Conservation (phyloP, 2,329 filamentous ascomycete species). For the Peltaster fructicola region DNA sequence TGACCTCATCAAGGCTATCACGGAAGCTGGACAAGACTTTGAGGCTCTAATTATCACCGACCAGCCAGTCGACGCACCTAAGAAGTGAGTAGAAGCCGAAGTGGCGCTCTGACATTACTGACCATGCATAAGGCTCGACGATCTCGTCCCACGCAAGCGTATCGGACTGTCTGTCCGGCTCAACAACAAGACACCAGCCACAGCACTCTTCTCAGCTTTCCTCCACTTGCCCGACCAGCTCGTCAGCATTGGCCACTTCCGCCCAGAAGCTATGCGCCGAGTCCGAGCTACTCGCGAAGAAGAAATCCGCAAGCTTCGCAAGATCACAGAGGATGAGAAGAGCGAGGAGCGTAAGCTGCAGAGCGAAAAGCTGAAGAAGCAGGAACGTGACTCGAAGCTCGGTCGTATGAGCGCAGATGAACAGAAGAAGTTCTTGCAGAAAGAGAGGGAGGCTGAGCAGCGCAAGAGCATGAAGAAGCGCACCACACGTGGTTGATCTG, state of each 20-base stretch:
- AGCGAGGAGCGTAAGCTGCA: slow-evolving; percentile 39
- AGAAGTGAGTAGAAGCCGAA: slow-evolving; percentile 64
- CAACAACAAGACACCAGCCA: slow-evolving; percentile 40
- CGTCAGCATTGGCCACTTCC: slow-evolving; percentile 63
- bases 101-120: too few species aligned
- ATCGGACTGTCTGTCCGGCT: slow-evolving; percentile 59
- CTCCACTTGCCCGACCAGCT: slow-evolving; percentile 71
- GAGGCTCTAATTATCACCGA: slow-evolving; percentile 83
- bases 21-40: slow-evolving; percentile 59
- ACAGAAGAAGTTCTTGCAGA: slow-evolving; percentile 45
- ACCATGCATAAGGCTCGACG: slow-evolving; percentile 58
- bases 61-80: slow-evolving; percentile 73
- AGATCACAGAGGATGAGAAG: slow-evolving; percentile 54
- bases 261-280: slow-evolving; percentile 72
- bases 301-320: slow-evolving; percentile 61
- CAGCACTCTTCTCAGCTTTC: slow-evolving; percentile 61
- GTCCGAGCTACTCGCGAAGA: slow-evolving; percentile 65
- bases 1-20: slow-evolving; percentile 68
- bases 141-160: slow-evolving; percentile 72
- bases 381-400: slow-evolving; percentile 54
- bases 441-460: slow-evolving; percentile 64
- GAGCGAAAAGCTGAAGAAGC: slow-evolving; percentile 52
- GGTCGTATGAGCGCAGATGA: slow-evolving; percentile 48
- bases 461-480: slow-evolving; percentile 44
- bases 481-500: slow-evolving; percentile 32